A percentile compares a stretch with the other conserved stretches of the same genome.
phyloP scores from a whole-genome alignment of 441 rosid species.

The Sinapis alba region DNA sequence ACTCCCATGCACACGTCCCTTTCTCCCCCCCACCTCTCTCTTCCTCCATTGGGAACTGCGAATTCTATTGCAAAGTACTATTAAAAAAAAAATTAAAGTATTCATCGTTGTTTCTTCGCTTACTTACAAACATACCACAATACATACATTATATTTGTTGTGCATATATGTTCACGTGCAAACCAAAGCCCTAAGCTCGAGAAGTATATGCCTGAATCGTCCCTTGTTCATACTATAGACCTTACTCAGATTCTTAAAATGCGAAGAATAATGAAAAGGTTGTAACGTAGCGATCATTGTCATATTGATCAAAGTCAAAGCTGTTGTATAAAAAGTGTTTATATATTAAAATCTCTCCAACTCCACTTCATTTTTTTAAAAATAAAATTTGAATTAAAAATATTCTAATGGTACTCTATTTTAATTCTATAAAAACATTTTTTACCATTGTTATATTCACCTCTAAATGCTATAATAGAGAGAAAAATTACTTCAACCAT shows the following conservation, averaged over 20 bases:
- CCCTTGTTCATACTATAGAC: constrained; percentile 31
- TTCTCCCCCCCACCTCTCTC: constrained; percentile 80
- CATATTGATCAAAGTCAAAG: constrained; percentile 15
- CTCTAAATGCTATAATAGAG: too few relatives aligned
- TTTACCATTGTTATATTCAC: too few relatives aligned
- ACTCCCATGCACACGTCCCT: constrained; percentile 91
- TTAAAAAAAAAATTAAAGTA: too few relatives aligned
- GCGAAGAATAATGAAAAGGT: background rate
- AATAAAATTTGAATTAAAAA: too few relatives aligned
- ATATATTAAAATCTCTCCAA: too few relatives aligned
- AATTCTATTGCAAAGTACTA: constrained; percentile 53
- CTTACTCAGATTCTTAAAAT: background rate
- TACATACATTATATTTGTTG: constrained; percentile 13
- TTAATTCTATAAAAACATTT: too few relatives aligned
- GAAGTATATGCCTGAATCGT: constrained; percentile 20
- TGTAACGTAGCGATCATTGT: background rate
- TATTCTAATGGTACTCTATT: too few relatives aligned
- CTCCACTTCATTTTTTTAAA: too few relatives aligned
- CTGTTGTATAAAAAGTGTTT: background rate
- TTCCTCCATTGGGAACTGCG: constrained; percentile 53
- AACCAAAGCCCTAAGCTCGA: constrained; percentile 17
- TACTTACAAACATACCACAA: constrained; percentile 9
- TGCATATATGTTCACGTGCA: constrained; percentile 38
- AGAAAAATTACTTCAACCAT: too few relatives aligned
- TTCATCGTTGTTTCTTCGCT: constrained; percentile 14